These are phyloP conservation scores for Ceriops zippeliana DNA, from an alignment of 345 rosid species.

Conservation along the genomic window DNA sequence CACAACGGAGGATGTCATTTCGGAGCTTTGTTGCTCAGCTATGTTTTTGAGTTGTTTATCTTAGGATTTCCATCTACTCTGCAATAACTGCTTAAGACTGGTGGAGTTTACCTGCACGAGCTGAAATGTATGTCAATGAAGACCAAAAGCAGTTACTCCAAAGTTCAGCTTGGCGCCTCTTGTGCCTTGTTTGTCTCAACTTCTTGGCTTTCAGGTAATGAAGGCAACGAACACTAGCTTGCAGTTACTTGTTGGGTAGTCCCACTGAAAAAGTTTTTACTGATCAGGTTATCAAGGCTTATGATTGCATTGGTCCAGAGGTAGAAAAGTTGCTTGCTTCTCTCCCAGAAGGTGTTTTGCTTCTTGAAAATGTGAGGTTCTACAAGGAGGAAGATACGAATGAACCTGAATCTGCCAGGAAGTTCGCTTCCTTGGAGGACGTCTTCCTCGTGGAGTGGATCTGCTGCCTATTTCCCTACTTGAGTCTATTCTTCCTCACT, in stretches of 20 bases:
- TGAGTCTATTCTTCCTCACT: too few species aligned
- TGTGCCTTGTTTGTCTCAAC: conserved; percentile 75
- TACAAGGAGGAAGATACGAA: conserved; percentile 94
- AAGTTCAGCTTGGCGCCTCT: conserved; percentile 90
- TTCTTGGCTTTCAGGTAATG: conserved; percentile 75
- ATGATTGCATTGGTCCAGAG: conserved; percentile 87
- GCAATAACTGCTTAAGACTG: background rate
- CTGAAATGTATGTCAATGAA: conserved; percentile 8
- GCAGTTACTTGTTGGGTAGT: background rate
- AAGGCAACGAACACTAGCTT: background rate
- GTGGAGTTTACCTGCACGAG: background rate
- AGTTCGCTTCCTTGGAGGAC: too few species aligned
- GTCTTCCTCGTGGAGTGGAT: too few species aligned
- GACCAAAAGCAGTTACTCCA: conserved; percentile 90
- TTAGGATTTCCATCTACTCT: too few species aligned
- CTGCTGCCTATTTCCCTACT: too few species aligned
- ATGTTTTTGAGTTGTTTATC: background rate
- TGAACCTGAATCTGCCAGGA: conserved; percentile 47
- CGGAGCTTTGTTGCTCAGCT: conserved; percentile 4
- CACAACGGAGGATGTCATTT: background rate
- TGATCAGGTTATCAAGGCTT: conserved; percentile 52
- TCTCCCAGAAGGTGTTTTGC: conserved; percentile 84
- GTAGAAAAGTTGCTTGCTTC: conserved; percentile 76
- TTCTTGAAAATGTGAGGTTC: conserved; percentile 89
- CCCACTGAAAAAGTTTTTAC: background rate